A percentile compares a stretch with the other conserved stretches of the same genome.
These are phyloP conservation scores for Chenopodium quinoa DNA, from an alignment of 148 eudicot species.

Conservation along the genomic window DNA sequence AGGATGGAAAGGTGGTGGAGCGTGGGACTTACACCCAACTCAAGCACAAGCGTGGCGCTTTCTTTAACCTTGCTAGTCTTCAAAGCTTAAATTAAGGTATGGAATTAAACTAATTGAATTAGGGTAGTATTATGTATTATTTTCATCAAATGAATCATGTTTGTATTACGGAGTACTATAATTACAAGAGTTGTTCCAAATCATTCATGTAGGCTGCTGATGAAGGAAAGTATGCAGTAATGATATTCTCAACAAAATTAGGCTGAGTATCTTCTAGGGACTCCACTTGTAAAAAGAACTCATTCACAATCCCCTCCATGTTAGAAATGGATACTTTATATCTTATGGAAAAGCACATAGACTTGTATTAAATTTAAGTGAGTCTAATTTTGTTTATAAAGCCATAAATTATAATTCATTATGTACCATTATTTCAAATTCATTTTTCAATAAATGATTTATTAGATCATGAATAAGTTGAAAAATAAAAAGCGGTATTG, in stretches of 20 bases:
- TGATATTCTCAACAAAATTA: constrained; percentile 20
- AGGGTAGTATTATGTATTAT: not conserved
- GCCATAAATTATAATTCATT: no score
- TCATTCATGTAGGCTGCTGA: not conserved
- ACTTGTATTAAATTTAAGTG: no score
- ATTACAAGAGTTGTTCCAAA: constrained; percentile 8
- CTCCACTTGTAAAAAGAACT: constrained; percentile 9
- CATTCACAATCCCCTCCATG: constrained; percentile 20
- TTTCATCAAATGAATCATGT: not conserved
- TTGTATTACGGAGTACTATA: not conserved
- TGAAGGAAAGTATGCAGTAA: constrained; percentile 8
- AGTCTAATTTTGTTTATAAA: no score
- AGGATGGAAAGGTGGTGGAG: constrained; percentile 77
- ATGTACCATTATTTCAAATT: no score
- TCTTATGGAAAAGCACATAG: not conserved
- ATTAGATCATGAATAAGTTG: no score
- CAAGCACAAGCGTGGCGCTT: constrained; percentile 68
- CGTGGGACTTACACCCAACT: constrained; percentile 59
- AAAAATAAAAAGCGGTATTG: no score
- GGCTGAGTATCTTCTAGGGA: not conserved
- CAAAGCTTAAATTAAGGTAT: constrained; percentile 34
- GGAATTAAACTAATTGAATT: not conserved
- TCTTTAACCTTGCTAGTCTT: constrained; percentile 69
- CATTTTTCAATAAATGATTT: no score
- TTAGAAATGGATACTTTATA: not conserved